Conservation (phyloP, 768 basidiomycete genomes). For the Kwoniella bestiolae region DNA sequence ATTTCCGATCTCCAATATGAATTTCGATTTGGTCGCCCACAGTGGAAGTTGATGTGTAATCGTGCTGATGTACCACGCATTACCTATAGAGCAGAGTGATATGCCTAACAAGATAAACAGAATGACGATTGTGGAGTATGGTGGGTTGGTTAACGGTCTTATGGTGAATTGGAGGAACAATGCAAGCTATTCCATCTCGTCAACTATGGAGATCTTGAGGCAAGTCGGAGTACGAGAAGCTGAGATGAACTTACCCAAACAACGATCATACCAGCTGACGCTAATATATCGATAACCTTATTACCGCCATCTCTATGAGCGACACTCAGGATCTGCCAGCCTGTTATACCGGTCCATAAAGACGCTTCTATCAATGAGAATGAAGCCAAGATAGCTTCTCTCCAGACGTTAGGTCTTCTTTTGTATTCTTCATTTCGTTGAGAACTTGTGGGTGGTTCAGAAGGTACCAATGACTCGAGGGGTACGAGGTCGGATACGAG, state of each 20-base stretch:
- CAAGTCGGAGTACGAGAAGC: background rate
- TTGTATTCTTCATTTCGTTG: slow-evolving; percentile 21
- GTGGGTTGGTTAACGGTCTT: slow-evolving; percentile 43
- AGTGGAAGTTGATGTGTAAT: slow-evolving; percentile 24
- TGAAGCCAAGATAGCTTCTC: slow-evolving; percentile 37
- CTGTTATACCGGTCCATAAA: slow-evolving; percentile 42
- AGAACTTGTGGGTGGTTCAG: slow-evolving; percentile 19
- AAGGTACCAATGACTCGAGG: slow-evolving; percentile 36
- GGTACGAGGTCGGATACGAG: slow-evolving; percentile 45
- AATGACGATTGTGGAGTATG: slow-evolving; percentile 34
- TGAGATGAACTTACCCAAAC: slow-evolving; percentile 48
- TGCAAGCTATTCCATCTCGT: slow-evolving; percentile 30
- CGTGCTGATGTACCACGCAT: slow-evolving; percentile 32
- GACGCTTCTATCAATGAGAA: slow-evolving; percentile 29
- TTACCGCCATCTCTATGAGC: slow-evolving; percentile 6
- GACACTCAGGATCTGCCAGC: slow-evolving; percentile 20
- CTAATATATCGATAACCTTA: slow-evolving; percentile 30
- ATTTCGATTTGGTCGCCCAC: slow-evolving; percentile 33
- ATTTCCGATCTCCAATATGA: slow-evolving; percentile 34
- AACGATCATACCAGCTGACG: slow-evolving; percentile 36
- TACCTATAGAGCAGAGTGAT: slow-evolving; percentile 33
- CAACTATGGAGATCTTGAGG: slow-evolving; percentile 7
- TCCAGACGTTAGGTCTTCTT: slow-evolving; percentile 32
- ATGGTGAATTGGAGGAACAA: slow-evolving; percentile 27
- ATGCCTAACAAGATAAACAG: slow-evolving; percentile 33